phyloP scores from a whole-genome alignment of 352 stramenopile species.

The Pythium dissotocum region DNA sequence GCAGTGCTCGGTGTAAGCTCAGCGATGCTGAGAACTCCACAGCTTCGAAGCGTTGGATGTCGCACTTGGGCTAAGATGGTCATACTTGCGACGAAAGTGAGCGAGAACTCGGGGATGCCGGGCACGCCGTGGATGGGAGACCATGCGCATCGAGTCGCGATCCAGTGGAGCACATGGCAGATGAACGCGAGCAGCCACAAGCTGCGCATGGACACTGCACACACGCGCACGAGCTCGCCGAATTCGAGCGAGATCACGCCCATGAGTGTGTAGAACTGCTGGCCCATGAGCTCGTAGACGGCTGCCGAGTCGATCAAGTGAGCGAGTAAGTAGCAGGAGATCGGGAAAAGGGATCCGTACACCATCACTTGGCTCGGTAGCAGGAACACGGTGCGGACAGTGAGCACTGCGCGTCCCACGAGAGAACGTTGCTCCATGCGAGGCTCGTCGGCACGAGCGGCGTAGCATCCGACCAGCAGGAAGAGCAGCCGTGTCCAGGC shows the following conservation, averaged over 20 bases:
- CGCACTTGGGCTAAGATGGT: constrained; percentile 31
- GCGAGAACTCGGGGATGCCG: constrained; percentile 32
- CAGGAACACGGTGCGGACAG: constrained; percentile 26
- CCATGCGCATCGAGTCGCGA: constrained; percentile 9
- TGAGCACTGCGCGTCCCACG: not conserved
- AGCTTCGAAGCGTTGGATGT: not conserved
- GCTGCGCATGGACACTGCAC: constrained; percentile 34
- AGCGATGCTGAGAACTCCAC: not conserved
- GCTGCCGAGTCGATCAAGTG: constrained; percentile 32
- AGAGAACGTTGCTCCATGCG: not conserved
- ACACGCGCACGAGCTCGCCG: constrained; percentile 21
- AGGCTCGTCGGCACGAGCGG: not conserved
- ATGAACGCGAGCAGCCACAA: constrained; percentile 29
- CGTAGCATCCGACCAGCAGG: constrained; percentile 36
- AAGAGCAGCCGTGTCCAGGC: constrained; percentile 33
- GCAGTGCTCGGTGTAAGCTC: not conserved
- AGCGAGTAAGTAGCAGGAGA: constrained; percentile 34
- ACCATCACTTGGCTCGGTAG: constrained; percentile 37
- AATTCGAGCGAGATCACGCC: constrained; percentile 17
- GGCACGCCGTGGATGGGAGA: constrained; percentile 5
- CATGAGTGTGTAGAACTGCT: constrained; percentile 26
- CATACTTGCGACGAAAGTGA: constrained; percentile 35
- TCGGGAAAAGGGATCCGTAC: constrained; percentile 37
- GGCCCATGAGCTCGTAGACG: constrained; percentile 28
- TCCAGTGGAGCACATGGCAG: constrained; percentile 17